phyloP scores from a whole-genome alignment of 1,139 yeast genomes.

The Sugiyamaella pinicola region DNA sequence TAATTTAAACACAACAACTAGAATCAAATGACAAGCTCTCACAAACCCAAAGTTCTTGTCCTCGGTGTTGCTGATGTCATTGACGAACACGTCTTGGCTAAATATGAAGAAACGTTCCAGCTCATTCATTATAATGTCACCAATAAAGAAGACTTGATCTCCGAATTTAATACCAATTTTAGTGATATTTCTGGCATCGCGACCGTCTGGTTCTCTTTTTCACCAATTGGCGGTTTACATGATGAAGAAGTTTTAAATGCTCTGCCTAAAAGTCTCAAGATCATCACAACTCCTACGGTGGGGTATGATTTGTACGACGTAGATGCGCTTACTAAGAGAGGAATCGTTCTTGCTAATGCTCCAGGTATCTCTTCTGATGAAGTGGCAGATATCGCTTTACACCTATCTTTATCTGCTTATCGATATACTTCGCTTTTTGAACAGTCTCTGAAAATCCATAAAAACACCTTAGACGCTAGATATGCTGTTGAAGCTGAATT shows the following conservation, averaged over 20 bases:
- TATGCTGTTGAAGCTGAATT: slow-evolving; percentile 28
- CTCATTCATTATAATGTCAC: slow-evolving; percentile 6
- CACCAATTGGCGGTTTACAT: slow-evolving; percentile 32
- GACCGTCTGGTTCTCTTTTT: slow-evolving; percentile 14
- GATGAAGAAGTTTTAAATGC: slow-evolving; percentile 49
- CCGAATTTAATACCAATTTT: background rate
- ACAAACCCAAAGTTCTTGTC: slow-evolving; percentile 8
- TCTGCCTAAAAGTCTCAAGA: slow-evolving; percentile 56
- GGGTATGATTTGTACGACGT: slow-evolving; percentile 68
- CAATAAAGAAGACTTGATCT: slow-evolving; percentile 9
- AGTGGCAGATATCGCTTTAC: slow-evolving; percentile 74
- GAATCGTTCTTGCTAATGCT: slow-evolving; percentile 62
- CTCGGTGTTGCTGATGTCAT: slow-evolving; percentile 12
- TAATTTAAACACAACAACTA: background rate
- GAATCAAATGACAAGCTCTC: slow-evolving; percentile 2
- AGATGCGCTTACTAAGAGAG: slow-evolving; percentile 43
- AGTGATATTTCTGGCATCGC: slow-evolving; percentile 12
- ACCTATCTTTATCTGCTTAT: slow-evolving; percentile 60
- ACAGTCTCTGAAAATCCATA: slow-evolving; percentile 44
- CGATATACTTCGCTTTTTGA: slow-evolving; percentile 61
- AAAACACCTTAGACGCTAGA: slow-evolving; percentile 51
- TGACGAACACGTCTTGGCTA: background rate
- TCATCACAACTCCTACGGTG: slow-evolving; percentile 68
- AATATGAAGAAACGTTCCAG: slow-evolving; percentile 2
- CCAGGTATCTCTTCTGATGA: slow-evolving; percentile 57